These are phyloP conservation scores for Fraxinus angustifolia DNA, from an alignment of 305 asterid species.

Conservation along the genomic window DNA sequence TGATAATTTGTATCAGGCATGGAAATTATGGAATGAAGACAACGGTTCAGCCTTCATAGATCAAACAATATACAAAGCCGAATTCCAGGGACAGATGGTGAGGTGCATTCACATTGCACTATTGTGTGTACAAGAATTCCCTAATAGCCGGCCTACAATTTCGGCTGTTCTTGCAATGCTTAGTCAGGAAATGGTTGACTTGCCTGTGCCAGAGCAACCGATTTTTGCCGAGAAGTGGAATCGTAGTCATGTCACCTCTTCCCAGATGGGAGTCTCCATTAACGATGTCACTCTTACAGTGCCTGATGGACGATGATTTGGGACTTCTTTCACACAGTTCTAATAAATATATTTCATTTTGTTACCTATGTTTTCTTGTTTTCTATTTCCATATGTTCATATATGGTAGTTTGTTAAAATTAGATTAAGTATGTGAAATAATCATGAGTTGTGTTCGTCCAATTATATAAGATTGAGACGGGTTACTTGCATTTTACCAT, in stretches of 20 bases:
- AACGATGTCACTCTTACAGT: conserved; percentile 30
- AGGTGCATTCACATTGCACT: conserved; percentile 45
- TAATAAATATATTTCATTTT: not conserved
- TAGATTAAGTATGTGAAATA: too few species aligned
- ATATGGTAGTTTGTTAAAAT: too few species aligned
- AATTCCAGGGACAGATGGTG: conserved; percentile 20
- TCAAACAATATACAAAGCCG: conserved; percentile 17
- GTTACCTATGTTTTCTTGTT: not conserved
- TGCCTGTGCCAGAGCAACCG: conserved; percentile 36
- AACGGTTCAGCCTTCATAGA: conserved; percentile 29
- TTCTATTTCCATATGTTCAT: not conserved
- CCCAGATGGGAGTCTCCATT: conserved; percentile 17
- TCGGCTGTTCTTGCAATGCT: conserved; percentile 35
- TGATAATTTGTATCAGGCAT: conserved; percentile 27
- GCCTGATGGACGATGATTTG: conserved; percentile 18
- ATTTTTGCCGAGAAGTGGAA: conserved; percentile 41
- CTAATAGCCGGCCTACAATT: conserved; percentile 37
- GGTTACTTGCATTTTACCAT: too few species aligned
- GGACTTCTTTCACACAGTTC: not conserved
- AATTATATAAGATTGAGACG: too few species aligned
- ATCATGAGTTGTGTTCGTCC: too few species aligned
- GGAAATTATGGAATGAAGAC: conserved; percentile 45
- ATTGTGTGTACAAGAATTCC: conserved; percentile 53
- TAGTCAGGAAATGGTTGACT: conserved; percentile 27
- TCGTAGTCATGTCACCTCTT: conserved; percentile 3